Evolutionary conservation across 2,329 filamentous ascomycete species (phyloP).

Genomic region (Achaetomium macrosporum): DNA sequence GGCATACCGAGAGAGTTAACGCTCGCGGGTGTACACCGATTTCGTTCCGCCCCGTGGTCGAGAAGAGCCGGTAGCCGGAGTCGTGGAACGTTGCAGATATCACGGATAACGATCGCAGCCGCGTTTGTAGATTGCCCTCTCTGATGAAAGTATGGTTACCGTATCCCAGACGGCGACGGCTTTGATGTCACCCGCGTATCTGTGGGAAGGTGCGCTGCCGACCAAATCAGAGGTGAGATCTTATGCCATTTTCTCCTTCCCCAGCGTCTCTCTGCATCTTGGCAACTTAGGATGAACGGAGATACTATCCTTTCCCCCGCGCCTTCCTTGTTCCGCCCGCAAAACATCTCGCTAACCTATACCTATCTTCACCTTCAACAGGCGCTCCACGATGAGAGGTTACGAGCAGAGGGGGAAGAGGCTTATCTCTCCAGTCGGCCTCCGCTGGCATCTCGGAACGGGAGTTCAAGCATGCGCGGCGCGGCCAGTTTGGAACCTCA

Average conservation of each 20-base stretch:
- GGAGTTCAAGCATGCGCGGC: slow-evolving; percentile 19
- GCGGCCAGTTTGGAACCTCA: slow-evolving; percentile 7
- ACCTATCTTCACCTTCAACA: slow-evolving; percentile 14
- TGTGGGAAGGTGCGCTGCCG: slow-evolving; percentile 37
- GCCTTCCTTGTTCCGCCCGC: neutral
- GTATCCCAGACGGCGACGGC: slow-evolving; percentile 47
- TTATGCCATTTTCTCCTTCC: neutral
- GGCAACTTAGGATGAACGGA: neutral
- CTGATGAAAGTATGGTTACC: slow-evolving; percentile 41
- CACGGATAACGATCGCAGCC: neutral
- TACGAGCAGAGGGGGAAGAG: slow-evolving; percentile 13
- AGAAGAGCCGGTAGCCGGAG: neutral
- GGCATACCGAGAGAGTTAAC: neutral
- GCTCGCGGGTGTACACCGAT: neutral
- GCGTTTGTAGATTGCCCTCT: neutral
- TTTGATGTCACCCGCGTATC: slow-evolving; percentile 41
- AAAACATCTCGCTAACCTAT: slow-evolving; percentile 4
- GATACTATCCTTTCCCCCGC: neutral
- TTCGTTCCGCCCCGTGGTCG: neutral
- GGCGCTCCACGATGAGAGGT: slow-evolving; percentile 17
- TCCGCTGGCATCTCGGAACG: slow-evolving; percentile 23
- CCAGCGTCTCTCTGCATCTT: neutral
- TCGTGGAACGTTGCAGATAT: neutral
- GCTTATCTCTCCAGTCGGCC: slow-evolving; percentile 12
- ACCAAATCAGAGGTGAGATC: slow-evolving; percentile 36